Base-by-base conservation (phyloP, 495 filamentous ascomycete genomes). In the Lichina pygmaea region DNA sequence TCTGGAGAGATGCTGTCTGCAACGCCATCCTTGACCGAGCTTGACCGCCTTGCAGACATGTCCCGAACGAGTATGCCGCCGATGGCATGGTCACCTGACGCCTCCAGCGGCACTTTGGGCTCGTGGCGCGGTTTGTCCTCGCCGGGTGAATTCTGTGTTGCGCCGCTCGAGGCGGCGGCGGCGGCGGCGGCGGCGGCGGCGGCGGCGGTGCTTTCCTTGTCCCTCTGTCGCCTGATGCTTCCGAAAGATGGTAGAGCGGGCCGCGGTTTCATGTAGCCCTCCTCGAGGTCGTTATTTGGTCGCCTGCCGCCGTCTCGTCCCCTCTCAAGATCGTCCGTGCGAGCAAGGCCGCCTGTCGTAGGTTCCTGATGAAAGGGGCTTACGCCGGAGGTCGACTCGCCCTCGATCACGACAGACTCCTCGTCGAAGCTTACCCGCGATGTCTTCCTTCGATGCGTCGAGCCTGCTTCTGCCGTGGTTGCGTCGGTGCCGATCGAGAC, bases 381-480 rank as follows among this genome's bases (percentile, higher is more conserved):
- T 24, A 63, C 55, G 0, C 63, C 50, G 33, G 57, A 40, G 11
- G 62, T 59, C 7, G 68, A 71, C 7, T 73, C 70, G 33, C 72
- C 63, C 16, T 69, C 75, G 8, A 76, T 70, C 44, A 75, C 58
- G 38, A 73, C 65, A 0, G 72, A 63, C 34, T 71, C 68, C 17
- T 91, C 83, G 50, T 89, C 81, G 52, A 93, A 93, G 58, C 83
- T 93, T 50, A 93, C 85, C 44, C 82, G 72, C 7, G 68, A 75
- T 30, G 64, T 61, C 53, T 78, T 86, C 58, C 74, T 86, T 41
- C 70, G 76, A 39, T 39, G 36, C 13, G 13, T 11, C 36, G 36
- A 39, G 13, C 11, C 36, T 39, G 10, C 1, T 39, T 11, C 10
- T 39, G 36, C 36, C 1, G 10, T 15, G 10, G 36, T 5, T 39